Conservation (phyloP, 2,329 filamentous ascomycete genomes). For the Exophiala lecanii-corni region DNA sequence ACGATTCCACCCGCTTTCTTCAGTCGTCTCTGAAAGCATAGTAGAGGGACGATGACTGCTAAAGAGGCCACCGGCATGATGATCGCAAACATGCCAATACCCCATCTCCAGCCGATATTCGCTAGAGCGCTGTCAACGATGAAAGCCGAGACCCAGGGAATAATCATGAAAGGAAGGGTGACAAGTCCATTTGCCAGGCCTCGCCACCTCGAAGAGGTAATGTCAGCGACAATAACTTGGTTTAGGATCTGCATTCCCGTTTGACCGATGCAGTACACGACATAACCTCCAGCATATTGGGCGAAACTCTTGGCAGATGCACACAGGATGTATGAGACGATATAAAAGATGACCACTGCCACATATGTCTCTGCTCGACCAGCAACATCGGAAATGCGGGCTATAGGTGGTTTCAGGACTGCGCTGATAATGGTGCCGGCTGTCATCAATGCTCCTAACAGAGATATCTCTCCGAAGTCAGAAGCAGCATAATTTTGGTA, state of each 20-base stretch:
- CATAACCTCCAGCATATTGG: constrained; percentile 35
- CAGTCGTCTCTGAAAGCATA: constrained; percentile 35
- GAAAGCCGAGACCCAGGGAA: constrained; percentile 39
- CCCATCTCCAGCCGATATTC: constrained; percentile 43
- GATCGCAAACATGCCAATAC: constrained; percentile 41
- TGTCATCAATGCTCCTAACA: constrained; percentile 23
- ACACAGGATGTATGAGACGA: constrained; percentile 37
- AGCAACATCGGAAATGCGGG: constrained; percentile 41
- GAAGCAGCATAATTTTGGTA: constrained; percentile 42
- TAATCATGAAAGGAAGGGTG: constrained; percentile 39
- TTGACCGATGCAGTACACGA: constrained; percentile 36
- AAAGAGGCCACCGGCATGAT: constrained; percentile 37
- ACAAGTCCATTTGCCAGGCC: constrained; percentile 37
- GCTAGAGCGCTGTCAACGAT: constrained; percentile 39
- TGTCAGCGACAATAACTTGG: constrained; percentile 42
- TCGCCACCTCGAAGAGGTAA: constrained; percentile 39
- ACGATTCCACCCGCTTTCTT: constrained; percentile 29
- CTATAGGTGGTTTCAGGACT: constrained; percentile 39
- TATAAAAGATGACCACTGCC: constrained; percentile 32
- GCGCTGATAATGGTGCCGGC: constrained; percentile 37
- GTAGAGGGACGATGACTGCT: constrained; percentile 35
- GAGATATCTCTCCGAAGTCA: constrained; percentile 36
- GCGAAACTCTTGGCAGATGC: constrained; percentile 34
- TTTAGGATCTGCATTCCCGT: constrained; percentile 40
- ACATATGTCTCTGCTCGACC: constrained; percentile 35